phyloP scores from a whole-genome alignment of 148 eudicot genomes.

The Amaranthus hypochondriacus region DNA sequence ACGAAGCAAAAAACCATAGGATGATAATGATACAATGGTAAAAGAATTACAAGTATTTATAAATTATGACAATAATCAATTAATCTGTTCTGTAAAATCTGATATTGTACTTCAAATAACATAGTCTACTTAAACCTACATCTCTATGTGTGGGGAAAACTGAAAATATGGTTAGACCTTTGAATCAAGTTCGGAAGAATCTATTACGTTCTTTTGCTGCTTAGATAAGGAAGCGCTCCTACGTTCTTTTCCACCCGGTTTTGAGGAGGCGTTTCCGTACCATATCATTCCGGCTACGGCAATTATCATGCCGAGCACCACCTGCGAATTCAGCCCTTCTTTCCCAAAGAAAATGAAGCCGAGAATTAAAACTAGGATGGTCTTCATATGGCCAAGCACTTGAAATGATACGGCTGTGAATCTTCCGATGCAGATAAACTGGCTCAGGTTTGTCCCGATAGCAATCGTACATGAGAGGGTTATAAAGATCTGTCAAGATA shows the following conservation, averaged over 20 bases:
- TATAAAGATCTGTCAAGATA: slow-evolving; percentile 35
- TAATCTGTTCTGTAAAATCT: too few relatives aligned
- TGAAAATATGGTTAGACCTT: too few relatives aligned
- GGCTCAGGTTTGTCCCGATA: slow-evolving; percentile 51
- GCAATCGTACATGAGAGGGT: slow-evolving; percentile 41
- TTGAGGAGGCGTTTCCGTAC: slow-evolving; percentile 52
- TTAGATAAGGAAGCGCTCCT: slow-evolving; percentile 19
- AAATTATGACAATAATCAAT: too few relatives aligned
- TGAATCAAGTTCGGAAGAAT: too few relatives aligned
- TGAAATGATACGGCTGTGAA: slow-evolving; percentile 50
- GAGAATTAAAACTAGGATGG: slow-evolving; percentile 37
- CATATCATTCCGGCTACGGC: slow-evolving; percentile 45
- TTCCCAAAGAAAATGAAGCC: slow-evolving; percentile 45
- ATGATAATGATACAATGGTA: too few relatives aligned
- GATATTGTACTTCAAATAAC: too few relatives aligned
- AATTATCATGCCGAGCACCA: slow-evolving; percentile 37
- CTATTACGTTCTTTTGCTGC: too few relatives aligned
- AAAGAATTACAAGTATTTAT: too few relatives aligned
- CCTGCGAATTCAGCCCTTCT: slow-evolving; percentile 41
- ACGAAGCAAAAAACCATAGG: too few relatives aligned
- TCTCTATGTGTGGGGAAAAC: too few relatives aligned
- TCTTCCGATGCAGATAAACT: slow-evolving; percentile 50
- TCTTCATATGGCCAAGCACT: slow-evolving; percentile 54
- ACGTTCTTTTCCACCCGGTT: slow-evolving; percentile 45
- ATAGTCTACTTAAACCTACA: too few relatives aligned